phyloP scores from a whole-genome alignment of 257 asterid genomes.

The Asclepias syriaca region DNA sequence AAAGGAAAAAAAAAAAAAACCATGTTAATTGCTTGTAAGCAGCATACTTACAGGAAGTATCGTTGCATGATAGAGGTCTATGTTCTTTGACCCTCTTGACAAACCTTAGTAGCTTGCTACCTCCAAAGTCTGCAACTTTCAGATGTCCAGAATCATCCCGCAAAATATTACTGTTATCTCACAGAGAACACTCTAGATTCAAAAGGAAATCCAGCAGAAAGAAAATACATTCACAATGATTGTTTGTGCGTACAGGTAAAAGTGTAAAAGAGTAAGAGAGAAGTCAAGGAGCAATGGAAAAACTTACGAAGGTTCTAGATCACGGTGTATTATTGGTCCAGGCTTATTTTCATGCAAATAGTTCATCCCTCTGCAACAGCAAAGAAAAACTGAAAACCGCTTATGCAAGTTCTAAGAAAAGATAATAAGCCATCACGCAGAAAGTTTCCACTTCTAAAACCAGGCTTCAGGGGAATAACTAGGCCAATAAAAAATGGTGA shows the following conservation, averaged over 20 bases:
- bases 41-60: conserved; percentile 68
- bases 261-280: background rate
- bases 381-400: conserved; percentile 8
- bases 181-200: conserved; percentile 13
- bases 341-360: conserved; percentile 80
- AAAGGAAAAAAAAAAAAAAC: background rate
- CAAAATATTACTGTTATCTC: conserved; percentile 75
- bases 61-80: conserved; percentile 39
- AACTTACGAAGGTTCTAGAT: conserved; percentile 95
- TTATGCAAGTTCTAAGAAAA: background rate
- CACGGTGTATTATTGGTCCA: conserved; percentile 85
- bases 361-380: conserved; percentile 81
- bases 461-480: background rate
- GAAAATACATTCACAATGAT: background rate
- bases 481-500: background rate
- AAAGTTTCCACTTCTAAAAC: conserved; percentile 1
- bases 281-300: conserved; percentile 12
- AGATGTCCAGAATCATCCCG: conserved; percentile 93
- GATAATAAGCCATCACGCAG: background rate
- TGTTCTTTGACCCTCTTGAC: conserved; percentile 74
- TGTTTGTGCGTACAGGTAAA: background rate
- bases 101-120: conserved; percentile 81
- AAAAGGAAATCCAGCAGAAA: background rate
- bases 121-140: conserved; percentile 96
- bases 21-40: background rate